Conservation (phyloP, 1,139 yeast species). For the Zygosaccharomyces sapae region DNA sequence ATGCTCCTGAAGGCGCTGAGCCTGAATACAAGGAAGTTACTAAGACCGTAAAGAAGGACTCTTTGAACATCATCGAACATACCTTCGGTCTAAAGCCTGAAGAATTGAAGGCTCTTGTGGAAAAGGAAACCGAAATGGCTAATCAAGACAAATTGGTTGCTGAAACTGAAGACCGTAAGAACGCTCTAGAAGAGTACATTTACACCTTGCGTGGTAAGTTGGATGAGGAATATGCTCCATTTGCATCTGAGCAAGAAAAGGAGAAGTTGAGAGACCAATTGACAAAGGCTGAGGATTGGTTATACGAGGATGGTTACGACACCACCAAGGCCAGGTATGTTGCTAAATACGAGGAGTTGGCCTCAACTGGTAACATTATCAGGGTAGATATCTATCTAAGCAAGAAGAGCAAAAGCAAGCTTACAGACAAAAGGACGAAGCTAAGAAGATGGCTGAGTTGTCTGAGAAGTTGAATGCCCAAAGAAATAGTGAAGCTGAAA, state of each 20-base stretch:
- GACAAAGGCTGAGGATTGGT: conserved; percentile 93
- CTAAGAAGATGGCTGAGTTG: conserved; percentile 78
- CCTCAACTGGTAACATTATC: conserved; percentile 88
- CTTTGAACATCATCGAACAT: conserved; percentile 54
- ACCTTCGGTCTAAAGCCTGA: conserved; percentile 64
- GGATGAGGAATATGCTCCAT: conserved; percentile 83
- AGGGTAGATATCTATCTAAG: conserved; percentile 92
- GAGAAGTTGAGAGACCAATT: conserved; percentile 67
- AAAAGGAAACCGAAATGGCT: conserved; percentile 77
- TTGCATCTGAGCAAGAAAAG: conserved; percentile 90
- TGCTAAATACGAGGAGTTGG: conserved; percentile 97
- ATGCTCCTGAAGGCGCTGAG: conserved; percentile 61
- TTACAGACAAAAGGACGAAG: conserved; percentile 80
- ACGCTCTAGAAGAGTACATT: conserved; percentile 96
- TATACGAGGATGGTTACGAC: conserved; percentile 95
- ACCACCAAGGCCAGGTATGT: conserved; percentile 94
- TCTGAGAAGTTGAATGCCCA: conserved; percentile 88
- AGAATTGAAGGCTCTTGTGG: conserved; percentile 59
- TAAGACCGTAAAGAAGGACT: conserved; percentile 90
- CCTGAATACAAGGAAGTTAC: conserved; percentile 88
- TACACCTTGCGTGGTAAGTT: conserved; percentile 96
- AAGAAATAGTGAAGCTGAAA: conserved; percentile 45
- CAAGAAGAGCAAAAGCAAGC: conserved; percentile 95
- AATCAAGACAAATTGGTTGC: conserved; percentile 94
- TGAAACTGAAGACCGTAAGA: conserved; percentile 98